Base-by-base conservation (phyloP, 2,329 filamentous ascomycete genomes). In the Lecanicillium sp. region DNA sequence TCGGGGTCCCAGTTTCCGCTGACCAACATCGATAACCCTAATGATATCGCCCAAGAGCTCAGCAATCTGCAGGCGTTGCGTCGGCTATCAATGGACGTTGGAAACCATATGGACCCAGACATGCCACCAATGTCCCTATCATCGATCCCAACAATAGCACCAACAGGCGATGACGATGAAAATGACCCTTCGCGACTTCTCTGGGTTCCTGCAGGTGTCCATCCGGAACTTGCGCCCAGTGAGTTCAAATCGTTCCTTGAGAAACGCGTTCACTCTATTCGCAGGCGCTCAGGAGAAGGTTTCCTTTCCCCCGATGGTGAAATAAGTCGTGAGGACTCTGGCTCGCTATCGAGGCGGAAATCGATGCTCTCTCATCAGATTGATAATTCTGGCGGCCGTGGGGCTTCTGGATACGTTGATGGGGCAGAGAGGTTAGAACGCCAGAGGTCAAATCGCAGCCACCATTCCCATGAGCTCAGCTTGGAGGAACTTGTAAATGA, bases 241-340 rank as follows among this genome's bases (percentile, higher is more conserved):
- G 92, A 95, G 51, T 98, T 96, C 70, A 95, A 94, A 61, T 90
- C 83, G 1, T 98, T 96, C 50, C 74, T 98, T 3, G 90, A 98
- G 53, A 94, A 89, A 45, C 81, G 89, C 54, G 86, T 95, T 11
- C 85, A 95, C 50, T 83, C 85, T 27, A 94, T 96, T 50, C 82
- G 87, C 57, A 74, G 89, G 48, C 78, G 85, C 51, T 94, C 89
- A 1, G 82, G 83, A 17, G 87, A 81, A 48, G 81, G 71, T 46
- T 70, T 70, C 28, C 63, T 88, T 33, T 76, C 78, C 20, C 63
- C 73, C 5, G 73, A 82, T 8, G 49, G 48, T 45, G 64, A 73
- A 37, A 42, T 64, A 47, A 70, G 49, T 44, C 75, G 53, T 66
- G 78, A 45, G 59, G 71, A 61, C 61, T 75, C 62, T 57, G 75